Evolutionary conservation across 179 eudicot genomes (phyloP), one percentile per base, ranked within the genome.

Genomic region (Gypsophila paniculata): DNA sequence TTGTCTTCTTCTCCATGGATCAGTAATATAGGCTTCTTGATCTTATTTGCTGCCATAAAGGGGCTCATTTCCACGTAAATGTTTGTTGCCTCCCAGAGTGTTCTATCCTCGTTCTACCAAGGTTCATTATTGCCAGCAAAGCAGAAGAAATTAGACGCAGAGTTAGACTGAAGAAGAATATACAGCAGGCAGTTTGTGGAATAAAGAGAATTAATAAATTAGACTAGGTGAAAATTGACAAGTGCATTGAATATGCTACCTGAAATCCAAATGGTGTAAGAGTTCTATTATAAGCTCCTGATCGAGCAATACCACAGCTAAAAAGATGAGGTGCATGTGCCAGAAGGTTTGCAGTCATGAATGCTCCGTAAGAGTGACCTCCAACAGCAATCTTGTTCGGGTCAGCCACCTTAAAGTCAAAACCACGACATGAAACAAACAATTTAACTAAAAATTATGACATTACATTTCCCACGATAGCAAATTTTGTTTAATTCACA

Each of bases 241-340:
- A 46, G 17, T 61, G 19, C 10, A 32, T 6, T 53, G 32, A 69
- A 34, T 18, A 19, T 36, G 21, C 11, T 76, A 93, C 97, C 98
- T 93, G 98, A 81, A 93, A 93, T 61, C 98, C 98, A 76, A 93
- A 93, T 68, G 98, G 98, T 19, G 98, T 93, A 63, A 93, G 91
- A 71, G 98, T 93, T 83, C 98, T 82, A 71, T 93, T 93, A 79
- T 93, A 93, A 74, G 98, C 98, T 75, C 98, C 98, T 72, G 98
- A 93, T 58, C 97, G 90, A 78, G 98, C 96, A 78, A 93, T 80
- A 52, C 98, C 98, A 73, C 98, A 93, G 76, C 86, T 75, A 78
- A 93, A 93, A 77, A 93, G 98, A 82, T 91, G 97, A 74, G 98
- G 90, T 51, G 98, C 98, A 62, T 93, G 98, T 58, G 98, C 97